Percentiles rank a stretch among this genome's conserved stretches.
Evolutionary conservation across 345 rosid species (phyloP).

Genomic region (Salix purpurea): DNA sequence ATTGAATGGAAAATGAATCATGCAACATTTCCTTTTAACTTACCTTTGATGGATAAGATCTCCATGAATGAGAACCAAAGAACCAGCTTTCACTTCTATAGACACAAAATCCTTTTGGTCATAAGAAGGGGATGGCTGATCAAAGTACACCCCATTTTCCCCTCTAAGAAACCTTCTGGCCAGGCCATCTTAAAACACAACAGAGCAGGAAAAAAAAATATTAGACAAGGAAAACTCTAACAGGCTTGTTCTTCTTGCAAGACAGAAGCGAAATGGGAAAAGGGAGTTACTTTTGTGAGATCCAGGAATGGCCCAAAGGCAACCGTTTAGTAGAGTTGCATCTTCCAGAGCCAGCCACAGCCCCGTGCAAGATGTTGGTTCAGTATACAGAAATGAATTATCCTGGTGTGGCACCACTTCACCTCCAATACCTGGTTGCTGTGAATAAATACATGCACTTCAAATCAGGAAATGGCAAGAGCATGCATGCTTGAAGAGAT

Average conservation of each 20-base stretch:
- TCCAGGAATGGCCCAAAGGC: conserved; percentile 97
- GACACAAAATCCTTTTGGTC: conserved; percentile 79
- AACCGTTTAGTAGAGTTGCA: conserved; percentile 73
- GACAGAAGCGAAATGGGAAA: background rate
- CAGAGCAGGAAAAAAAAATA: background rate
- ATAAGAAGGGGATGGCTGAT: conserved; percentile 65
- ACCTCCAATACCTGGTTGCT: conserved; percentile 99
- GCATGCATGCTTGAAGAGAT: background rate
- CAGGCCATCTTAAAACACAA: conserved; percentile 64
- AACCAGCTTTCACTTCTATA: conserved; percentile 89
- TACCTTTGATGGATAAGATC: conserved; percentile 92
- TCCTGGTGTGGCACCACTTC: conserved; percentile 98
- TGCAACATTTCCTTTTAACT: conserved; percentile 11
- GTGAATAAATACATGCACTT: conserved; percentile 9
- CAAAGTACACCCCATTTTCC: conserved; percentile 74
- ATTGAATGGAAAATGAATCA: background rate
- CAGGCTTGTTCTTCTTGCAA: background rate
- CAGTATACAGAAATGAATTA: conserved; percentile 80
- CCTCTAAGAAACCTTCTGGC: conserved; percentile 79
- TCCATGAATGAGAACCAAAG: conserved; percentile 84
- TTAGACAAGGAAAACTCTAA: background rate
- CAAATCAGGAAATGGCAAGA: background rate
- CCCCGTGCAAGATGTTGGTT: conserved; percentile 85
- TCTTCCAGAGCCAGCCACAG: conserved; percentile 96
- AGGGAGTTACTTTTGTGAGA: conserved; percentile 68